phyloP scores from a whole-genome alignment of 352 stramenopile species.

The Phytophthora kernoviae region DNA sequence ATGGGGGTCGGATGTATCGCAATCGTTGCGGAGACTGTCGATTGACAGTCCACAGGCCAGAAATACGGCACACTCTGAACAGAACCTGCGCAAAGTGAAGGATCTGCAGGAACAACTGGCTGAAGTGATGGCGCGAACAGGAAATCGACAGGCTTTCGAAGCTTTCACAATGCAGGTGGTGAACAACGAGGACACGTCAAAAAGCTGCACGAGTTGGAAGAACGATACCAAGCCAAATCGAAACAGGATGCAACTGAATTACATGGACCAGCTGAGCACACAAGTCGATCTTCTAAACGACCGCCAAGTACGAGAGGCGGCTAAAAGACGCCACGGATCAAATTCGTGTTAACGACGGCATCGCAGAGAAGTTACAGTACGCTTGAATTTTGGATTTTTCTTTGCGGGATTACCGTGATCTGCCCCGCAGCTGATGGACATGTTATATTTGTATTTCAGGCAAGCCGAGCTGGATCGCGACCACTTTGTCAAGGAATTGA shows the following conservation, averaged over 20 bases:
- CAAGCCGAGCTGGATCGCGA: conserved; percentile 55
- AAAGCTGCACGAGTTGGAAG: conserved; percentile 41
- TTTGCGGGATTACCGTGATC: background rate
- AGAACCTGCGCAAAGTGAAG: conserved; percentile 26
- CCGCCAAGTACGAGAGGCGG: conserved; percentile 79
- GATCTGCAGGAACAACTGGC: conserved; percentile 55
- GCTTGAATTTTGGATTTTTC: conserved; percentile 13
- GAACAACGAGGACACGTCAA: conserved; percentile 26
- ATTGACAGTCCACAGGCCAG: conserved; percentile 30
- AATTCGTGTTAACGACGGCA: conserved; percentile 37
- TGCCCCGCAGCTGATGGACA: background rate
- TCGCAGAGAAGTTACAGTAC: conserved; percentile 66
- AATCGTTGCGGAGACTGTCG: conserved; percentile 21
- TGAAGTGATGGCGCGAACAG: conserved; percentile 57
- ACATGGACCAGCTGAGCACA: conserved; percentile 66
- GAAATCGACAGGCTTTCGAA: conserved; percentile 74
- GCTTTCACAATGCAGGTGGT: conserved; percentile 42
- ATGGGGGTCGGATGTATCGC: conserved; percentile 25
- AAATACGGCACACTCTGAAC: conserved; percentile 22
- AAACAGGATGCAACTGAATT: conserved; percentile 54
- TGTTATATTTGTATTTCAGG: conserved; percentile 17
- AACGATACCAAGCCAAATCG: conserved; percentile 35
- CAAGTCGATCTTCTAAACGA: conserved; percentile 83
- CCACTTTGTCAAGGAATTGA: conserved; percentile 58
- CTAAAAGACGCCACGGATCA: conserved; percentile 67